Evolutionary conservation across 2,329 filamentous ascomycete genomes (phyloP).

Genomic region (Aspergillus puulaauensis): DNA sequence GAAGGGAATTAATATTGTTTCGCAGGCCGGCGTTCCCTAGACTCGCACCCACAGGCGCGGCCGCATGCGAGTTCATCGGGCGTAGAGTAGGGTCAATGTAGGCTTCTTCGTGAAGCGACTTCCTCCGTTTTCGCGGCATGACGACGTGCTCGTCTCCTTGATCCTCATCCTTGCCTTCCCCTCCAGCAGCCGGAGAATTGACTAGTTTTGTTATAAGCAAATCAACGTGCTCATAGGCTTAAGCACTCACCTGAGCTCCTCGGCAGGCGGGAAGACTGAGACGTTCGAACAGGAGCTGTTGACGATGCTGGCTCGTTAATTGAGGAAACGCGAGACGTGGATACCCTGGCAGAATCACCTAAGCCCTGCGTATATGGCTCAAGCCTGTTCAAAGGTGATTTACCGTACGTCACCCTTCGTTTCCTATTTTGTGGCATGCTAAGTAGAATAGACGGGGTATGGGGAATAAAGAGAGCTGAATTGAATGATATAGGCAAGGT

Average conservation of each 20-base stretch:
- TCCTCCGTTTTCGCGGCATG: constrained; percentile 14
- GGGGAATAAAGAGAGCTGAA: neutral
- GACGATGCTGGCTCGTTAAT: neutral
- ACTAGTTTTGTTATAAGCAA: neutral
- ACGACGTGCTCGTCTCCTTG: neutral
- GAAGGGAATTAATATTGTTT: neutral
- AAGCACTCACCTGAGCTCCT: neutral
- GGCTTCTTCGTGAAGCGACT: neutral
- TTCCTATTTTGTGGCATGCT: constrained; percentile 9
- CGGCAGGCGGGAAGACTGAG: neutral
- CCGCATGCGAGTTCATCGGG: neutral
- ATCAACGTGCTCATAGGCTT: neutral
- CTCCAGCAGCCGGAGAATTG: neutral
- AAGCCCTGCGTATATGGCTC: neutral
- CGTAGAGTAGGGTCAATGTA: neutral
- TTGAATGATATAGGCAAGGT: neutral
- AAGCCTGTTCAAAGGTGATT: constrained; percentile 2
- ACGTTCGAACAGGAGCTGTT: neutral
- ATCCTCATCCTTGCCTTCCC: neutral
- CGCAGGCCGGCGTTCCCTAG: neutral
- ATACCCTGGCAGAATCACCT: neutral
- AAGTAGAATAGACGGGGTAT: neutral
- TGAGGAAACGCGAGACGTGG: neutral
- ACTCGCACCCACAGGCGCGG: neutral
- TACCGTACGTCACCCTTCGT: constrained; percentile 13